Base-by-base conservation (phyloP, 495 filamentous ascomycete species). In the Pyrenula massariospora region DNA sequence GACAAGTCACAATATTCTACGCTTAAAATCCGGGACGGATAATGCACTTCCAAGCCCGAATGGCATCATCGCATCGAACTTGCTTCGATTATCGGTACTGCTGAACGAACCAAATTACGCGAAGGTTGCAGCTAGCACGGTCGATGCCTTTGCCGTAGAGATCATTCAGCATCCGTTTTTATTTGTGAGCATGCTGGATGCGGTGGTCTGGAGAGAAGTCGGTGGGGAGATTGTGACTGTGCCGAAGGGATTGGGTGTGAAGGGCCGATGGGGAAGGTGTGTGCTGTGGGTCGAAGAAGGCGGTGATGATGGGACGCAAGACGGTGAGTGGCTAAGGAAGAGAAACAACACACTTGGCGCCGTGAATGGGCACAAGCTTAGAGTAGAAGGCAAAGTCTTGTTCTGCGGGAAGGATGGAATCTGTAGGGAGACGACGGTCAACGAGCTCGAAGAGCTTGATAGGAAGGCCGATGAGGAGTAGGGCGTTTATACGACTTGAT, bases 11-110 rank as follows among this genome's bases (percentile, higher is more conserved):
- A 5, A 54, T 25, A n/a, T 48, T 50, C 31, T 42, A 5, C 84
- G 93, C 8, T 76, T 96, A 56, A 98, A 98, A 71, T 88, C 88
- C 56, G 93, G 89, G 53, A 95, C 96, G 73, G 93, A 98, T 67
- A 86, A 85, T 36, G 85, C 88, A 15, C 86, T 90, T 54, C 94
- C 93, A 1, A 92, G 87, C 1, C 84, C 88, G 22, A 98, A 98
- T 63, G 91, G 88, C 24, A 78, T 90, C 19, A 84, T 85, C 22
- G 88, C 90, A 0, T 81, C 79, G 10, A 98, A 97, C 62, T 74
- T 98, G 15, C 85, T 89, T 66, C 83, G 90, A 2, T 77, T 98
- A 19, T 81, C 82, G 25, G 75, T 79, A 0, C 65, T 95, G 1
- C 78, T 97, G 1, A 80, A 79, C 20, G 84, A 91, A 54, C 70